These are phyloP conservation scores for Microcyclospora tardicrescens DNA, from an alignment of 2,329 filamentous ascomycete species.

Conservation along the genomic window DNA sequence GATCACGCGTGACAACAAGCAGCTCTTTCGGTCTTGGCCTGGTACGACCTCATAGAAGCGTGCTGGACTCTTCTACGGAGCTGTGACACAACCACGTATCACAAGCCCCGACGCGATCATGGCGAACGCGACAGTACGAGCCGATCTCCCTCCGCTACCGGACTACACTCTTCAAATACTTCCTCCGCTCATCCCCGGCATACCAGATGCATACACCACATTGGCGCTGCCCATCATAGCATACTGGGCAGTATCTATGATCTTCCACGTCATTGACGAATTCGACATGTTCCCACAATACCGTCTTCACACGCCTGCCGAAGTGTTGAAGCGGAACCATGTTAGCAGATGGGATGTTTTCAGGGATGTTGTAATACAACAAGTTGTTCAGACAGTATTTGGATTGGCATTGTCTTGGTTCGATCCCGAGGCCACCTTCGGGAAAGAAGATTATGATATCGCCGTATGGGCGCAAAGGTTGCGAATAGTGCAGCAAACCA, in stretches of 20 bases:
- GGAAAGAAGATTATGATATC: constrained; percentile 73
- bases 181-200: constrained; percentile 58
- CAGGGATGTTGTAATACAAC: constrained; percentile 73
- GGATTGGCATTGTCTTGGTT: constrained; percentile 54
- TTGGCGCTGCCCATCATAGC: constrained; percentile 64
- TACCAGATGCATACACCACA: constrained; percentile 70
- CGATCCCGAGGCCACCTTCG: constrained; percentile 60
- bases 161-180: constrained; percentile 61
- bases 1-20: too few relatives aligned
- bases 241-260: constrained; percentile 76
- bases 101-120: constrained; percentile 8
- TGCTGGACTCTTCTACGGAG: too few relatives aligned
- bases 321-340: constrained; percentile 77
- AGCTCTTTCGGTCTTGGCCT: too few relatives aligned
- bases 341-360: constrained; percentile 74
- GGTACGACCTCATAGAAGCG: too few relatives aligned
- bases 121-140: constrained; percentile 30
- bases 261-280: constrained; percentile 80
- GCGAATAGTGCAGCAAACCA: constrained; percentile 61
- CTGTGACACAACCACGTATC: too few relatives aligned
- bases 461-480: constrained; percentile 80
- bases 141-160: constrained; percentile 70
- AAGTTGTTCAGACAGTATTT: constrained; percentile 71
- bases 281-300: constrained; percentile 82
- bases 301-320: constrained; percentile 85